Evolutionary conservation across 371 early-diverging fungal species (phyloP), one percentile per base, ranked within the genome.

Genomic region (Conidiobolus incongruus): DNA sequence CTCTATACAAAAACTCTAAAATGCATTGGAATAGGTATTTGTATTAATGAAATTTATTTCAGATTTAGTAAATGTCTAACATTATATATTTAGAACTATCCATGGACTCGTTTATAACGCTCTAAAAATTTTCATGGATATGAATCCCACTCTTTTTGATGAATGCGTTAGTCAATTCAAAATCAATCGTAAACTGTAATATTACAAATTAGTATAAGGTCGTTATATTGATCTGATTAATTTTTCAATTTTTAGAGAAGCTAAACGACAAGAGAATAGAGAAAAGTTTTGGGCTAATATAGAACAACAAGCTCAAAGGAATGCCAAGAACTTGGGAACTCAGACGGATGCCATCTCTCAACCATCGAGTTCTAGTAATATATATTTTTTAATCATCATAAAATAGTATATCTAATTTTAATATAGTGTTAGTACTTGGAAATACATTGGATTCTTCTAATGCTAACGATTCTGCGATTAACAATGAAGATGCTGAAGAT

Each of bases 81-180:
- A 16, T 31, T n/a, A 20, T 23, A 24, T 29, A 19, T 42, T 0
- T 61, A 81, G 83, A 51, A 82, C 84, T 0, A 89, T 93, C 46
- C 91, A 93, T 58, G 85, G 86, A 7, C 72, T 87, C 5, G 89
- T 92, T 11, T 88, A 85, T 56, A 84, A 87, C 48, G 84, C 92
- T 1, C 63, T 93, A 40, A 85, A 89, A 46, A 66, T 87, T 38
- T 81, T 93, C 47, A 87, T 86, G 77, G 82, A 85, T 35, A 72
- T 86, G 26, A 77, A 81, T 56, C 85, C 89, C 22, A 72, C 72
- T 45, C 58, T 93, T 28, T 95, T 91, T 62, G 92, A 93, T 28
- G 72, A 80, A 40, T 82, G 81, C 56, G 75, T 82, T 11, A 73
- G 75, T 44, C 65, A 77, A 49, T 83, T 75, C 59, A 84, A 81